These are phyloP conservation scores for Ilyonectria mors-panacis DNA, from an alignment of 2,329 filamentous ascomycete species.

Conservation along the genomic window DNA sequence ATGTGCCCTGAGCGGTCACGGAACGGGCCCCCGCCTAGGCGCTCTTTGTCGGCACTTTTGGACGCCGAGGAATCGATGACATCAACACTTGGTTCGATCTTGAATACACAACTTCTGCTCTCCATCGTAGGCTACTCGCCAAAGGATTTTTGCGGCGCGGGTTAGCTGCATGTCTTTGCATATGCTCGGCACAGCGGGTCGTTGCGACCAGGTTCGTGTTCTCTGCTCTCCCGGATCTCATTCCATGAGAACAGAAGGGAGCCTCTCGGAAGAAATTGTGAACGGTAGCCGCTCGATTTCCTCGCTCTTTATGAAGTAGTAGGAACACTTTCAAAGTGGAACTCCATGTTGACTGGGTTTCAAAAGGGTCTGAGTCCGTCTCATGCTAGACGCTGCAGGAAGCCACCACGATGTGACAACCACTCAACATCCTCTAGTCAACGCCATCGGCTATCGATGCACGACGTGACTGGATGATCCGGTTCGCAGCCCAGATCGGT, in stretches of 20 bases:
- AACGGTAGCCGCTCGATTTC: neutral
- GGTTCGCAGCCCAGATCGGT: neutral
- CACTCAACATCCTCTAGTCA: neutral
- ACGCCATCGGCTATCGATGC: neutral
- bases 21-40: neutral
- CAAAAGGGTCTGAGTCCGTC: neutral
- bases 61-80: slow-evolving; percentile 33
- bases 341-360: too few species aligned
- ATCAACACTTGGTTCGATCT: slow-evolving; percentile 35
- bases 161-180: neutral
- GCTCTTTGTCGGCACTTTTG: slow-evolving; percentile 3
- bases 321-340: too few species aligned
- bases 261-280: neutral
- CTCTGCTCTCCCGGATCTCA: neutral
- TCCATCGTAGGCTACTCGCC: slow-evolving; percentile 5
- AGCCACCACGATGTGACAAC: neutral
- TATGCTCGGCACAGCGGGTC: neutral
- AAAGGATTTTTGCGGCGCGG: neutral
- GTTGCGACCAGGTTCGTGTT: neutral
- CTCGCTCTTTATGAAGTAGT: too few species aligned
- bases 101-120: slow-evolving; percentile 13
- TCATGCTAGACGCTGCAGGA: neutral
- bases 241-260: neutral
- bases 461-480: neutral
- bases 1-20: neutral